Percentiles rank a stretch among this genome's conserved stretches.
These are phyloP conservation scores for Penicillium digitatum DNA, from an alignment of 2,329 filamentous ascomycete genomes.

Conservation along the genomic window DNA sequence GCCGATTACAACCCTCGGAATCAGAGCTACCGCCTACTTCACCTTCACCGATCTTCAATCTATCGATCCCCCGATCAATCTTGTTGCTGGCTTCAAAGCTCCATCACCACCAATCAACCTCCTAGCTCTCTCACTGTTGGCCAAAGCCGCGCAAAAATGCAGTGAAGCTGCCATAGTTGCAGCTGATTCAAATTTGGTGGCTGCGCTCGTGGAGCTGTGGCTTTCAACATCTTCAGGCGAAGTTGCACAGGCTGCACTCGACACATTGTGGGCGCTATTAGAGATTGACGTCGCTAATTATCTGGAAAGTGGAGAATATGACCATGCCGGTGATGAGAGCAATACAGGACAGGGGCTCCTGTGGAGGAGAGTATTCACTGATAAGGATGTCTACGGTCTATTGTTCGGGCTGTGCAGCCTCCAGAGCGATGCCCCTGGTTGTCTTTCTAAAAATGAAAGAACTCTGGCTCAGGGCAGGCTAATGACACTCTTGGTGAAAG, in stretches of 20 bases:
- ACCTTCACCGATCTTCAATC: constrained; percentile 49
- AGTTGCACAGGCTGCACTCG: constrained; percentile 52
- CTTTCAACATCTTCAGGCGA: constrained; percentile 54
- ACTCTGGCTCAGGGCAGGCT: constrained; percentile 60
- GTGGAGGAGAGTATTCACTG: constrained; percentile 60
- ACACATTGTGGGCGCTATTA: constrained; percentile 52
- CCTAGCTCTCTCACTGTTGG: constrained; percentile 53
- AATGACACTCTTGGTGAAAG: constrained; percentile 54
- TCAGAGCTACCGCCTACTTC: constrained; percentile 48
- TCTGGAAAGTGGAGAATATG: constrained; percentile 26
- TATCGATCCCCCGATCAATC: constrained; percentile 49
- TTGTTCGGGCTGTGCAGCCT: constrained; percentile 56
- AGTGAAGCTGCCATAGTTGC: constrained; percentile 58
- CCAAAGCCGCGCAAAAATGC: constrained; percentile 51
- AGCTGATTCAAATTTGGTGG: constrained; percentile 52
- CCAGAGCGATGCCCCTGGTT: constrained; percentile 32
- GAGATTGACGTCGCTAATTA: constrained; percentile 45
- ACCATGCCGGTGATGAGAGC: constrained; percentile 17
- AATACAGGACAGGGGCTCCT: constrained; percentile 50
- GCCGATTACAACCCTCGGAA: constrained; percentile 52
- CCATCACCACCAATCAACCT: constrained; percentile 53
- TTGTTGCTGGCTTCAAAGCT: constrained; percentile 52
- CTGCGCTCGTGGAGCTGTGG: constrained; percentile 56
- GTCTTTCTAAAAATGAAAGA: constrained; percentile 50
- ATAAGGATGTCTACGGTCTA: constrained; percentile 55